phyloP scores from a whole-genome alignment of 2,329 filamentous ascomycete genomes.

The Blastomyces emzantsi region DNA sequence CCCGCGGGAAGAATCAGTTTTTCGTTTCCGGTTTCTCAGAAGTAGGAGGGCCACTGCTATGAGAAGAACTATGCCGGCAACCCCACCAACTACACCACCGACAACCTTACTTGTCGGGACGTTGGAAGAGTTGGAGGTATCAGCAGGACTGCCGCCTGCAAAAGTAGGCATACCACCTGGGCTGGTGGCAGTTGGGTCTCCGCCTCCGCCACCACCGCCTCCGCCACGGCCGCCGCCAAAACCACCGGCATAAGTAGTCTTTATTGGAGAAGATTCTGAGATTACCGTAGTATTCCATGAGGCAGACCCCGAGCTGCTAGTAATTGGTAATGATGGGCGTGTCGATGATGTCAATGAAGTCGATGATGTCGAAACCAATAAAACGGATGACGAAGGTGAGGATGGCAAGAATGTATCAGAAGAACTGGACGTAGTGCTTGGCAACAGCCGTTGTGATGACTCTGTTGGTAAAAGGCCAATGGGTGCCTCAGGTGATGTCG shows the following conservation, averaged over 20 bases:
- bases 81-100: slow-evolving; percentile 54
- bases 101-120: slow-evolving; percentile 46
- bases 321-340: slow-evolving; percentile 2
- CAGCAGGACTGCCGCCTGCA: slow-evolving; percentile 11
- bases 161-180: slow-evolving; percentile 9
- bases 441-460: not conserved
- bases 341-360: slow-evolving; percentile 3
- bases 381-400: not conserved
- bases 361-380: not conserved
- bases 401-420: not conserved
- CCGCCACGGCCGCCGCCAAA: slow-evolving; percentile 4
- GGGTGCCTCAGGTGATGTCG: not conserved
- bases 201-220: slow-evolving; percentile 14
- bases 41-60: slow-evolving; percentile 42
- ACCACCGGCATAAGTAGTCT: slow-evolving; percentile 12
- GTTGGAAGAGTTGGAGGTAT: slow-evolving; percentile 16
- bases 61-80: slow-evolving; percentile 48
- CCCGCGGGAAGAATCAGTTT: slow-evolving; percentile 5
- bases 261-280: slow-evolving; percentile 9
- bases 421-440: not conserved
- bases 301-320: slow-evolving; percentile 3
- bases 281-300: not conserved
- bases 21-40: slow-evolving; percentile 45
- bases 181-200: slow-evolving; percentile 8
- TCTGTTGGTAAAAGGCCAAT: not conserved